These are phyloP conservation scores for Vigna reflexopilosa DNA, from an alignment of 306 rosid genomes.

Conservation along the genomic window DNA sequence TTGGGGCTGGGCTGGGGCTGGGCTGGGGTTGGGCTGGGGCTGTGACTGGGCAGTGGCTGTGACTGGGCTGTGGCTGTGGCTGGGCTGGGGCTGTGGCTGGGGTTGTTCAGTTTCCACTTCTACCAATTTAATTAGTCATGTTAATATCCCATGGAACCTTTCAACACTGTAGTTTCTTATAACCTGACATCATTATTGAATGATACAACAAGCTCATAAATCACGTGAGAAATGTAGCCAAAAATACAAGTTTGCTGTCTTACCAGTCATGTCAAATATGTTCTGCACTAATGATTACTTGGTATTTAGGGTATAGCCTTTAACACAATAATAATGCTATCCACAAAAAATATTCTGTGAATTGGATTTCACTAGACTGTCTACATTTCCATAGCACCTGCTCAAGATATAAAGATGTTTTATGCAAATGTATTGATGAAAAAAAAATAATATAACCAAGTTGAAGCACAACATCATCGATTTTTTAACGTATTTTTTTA, in stretches of 20 bases:
- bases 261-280: not conserved
- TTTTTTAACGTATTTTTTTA: not conserved
- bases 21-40: no score
- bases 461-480: not conserved
- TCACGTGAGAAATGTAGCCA: not conserved
- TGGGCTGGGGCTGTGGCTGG: no score
- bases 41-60: no score
- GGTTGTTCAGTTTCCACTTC: no score
- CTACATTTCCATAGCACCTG: not conserved
- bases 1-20: no score
- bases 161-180: no score
- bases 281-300: not conserved
- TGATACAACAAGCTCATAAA: slow-evolving; percentile 4
- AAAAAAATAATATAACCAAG: not conserved
- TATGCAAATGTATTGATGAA: not conserved
- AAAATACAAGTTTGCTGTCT: not conserved
- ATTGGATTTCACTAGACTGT: not conserved
- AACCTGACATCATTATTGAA: not conserved
- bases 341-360: not conserved
- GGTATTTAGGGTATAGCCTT: not conserved
- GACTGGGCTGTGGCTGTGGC: no score
- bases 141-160: no score
- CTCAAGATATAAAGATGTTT: not conserved
- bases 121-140: no score
- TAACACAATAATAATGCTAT: not conserved